Base-by-base conservation (phyloP, 192 early-diverging fungal species). In the Linnemannia schmuckeri region DNA sequence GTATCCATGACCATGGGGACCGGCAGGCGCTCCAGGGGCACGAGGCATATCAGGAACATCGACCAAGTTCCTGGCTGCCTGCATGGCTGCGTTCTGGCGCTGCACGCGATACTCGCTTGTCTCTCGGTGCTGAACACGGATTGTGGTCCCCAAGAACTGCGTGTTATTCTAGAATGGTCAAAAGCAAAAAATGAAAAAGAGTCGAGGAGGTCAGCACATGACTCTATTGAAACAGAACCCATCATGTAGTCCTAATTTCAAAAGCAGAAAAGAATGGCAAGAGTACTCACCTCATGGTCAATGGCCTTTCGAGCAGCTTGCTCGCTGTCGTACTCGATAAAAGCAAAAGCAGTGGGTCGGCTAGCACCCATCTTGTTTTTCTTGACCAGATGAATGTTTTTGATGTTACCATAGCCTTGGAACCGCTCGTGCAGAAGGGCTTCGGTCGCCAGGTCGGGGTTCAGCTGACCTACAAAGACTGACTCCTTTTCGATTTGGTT, bases 381-480 rank as follows among this genome's bases (percentile, higher is more conserved):
- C 61, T 93, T 94, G 47, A 95, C 80, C 8, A 95, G 42, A 27
- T 91, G 77, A 24, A 94, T 35, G 46, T 89, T 73, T 24, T 79
- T 55, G 27, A 96, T 92, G 22, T 63, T 71, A 1, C 96, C 96
- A 66, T 94, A 95, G 40, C 70, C 52, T 7, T 78, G 75, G 87
- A 96, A 96, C 24, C 82, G 74, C 38, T 92, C 88, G 4, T 83
- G 66, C 18, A 96, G 82, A 8, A 82, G 57, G 20, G 90, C 85
- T 30, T 89, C 72, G 6, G 93, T 95, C 13, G 88, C 77, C 3
- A 78, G 24, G 0, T 79, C 73, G 24, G 87, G 90, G 55, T 94
- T 93, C 17, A 96, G 88, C 49, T 95, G 92, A 5, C 94, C 95
- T 6, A 96, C 86, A 82, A 93, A 94, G 27, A 96, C 88, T 55